Percentiles rank a stretch among this genome's conserved stretches.
Evolutionary conservation across 768 basidiomycete species (phyloP).

Genomic region (Amanita inopinata): DNA sequence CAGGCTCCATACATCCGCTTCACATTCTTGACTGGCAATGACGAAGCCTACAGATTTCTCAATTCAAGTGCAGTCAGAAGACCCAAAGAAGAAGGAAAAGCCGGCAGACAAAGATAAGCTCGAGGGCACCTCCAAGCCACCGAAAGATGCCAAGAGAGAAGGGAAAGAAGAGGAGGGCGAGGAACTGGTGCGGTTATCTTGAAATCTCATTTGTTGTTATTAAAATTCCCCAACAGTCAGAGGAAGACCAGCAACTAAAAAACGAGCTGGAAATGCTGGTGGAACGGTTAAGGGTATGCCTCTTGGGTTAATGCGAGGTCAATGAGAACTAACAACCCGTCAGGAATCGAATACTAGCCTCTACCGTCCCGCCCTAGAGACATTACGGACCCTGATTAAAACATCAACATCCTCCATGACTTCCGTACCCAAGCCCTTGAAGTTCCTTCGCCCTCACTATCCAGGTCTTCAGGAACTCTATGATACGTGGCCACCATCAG

Average conservation of each 20-base stretch:
- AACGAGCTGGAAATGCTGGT: conserved; percentile 95
- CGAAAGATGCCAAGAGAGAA: conserved; percentile 39
- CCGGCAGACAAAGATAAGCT: conserved; percentile 42
- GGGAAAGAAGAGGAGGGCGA: conserved; percentile 56
- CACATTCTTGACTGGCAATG: conserved; percentile 29
- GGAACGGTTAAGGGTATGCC: conserved; percentile 77
- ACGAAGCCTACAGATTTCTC: conserved; percentile 47
- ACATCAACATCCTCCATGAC: conserved; percentile 99
- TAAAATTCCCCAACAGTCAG: conserved; percentile 46
- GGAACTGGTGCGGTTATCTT: conserved; percentile 57
- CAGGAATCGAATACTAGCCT: conserved; percentile 84
- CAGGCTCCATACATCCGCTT: conserved; percentile 7
- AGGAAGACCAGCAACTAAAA: conserved; percentile 91
- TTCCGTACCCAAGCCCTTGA: conserved; percentile 96
- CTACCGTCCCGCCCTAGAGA: conserved; percentile 87
- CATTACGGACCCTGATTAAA: conserved; percentile 84
- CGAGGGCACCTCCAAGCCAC: conserved; percentile 45
- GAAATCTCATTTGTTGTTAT: conserved; percentile 3
- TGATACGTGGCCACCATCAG: conserved; percentile 69
- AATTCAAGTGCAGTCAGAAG: conserved; percentile 60
- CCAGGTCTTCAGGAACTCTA: conserved; percentile 78
- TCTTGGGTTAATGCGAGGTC: background rate
- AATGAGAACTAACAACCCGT: conserved; percentile 11
- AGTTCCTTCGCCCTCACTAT: conserved; percentile 94
- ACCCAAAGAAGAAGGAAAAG: conserved; percentile 62